Evolutionary conservation across 371 early-diverging fungal genomes (phyloP), one percentile per base, ranked within the genome.

Genomic region (Capniomyces stellatus): DNA sequence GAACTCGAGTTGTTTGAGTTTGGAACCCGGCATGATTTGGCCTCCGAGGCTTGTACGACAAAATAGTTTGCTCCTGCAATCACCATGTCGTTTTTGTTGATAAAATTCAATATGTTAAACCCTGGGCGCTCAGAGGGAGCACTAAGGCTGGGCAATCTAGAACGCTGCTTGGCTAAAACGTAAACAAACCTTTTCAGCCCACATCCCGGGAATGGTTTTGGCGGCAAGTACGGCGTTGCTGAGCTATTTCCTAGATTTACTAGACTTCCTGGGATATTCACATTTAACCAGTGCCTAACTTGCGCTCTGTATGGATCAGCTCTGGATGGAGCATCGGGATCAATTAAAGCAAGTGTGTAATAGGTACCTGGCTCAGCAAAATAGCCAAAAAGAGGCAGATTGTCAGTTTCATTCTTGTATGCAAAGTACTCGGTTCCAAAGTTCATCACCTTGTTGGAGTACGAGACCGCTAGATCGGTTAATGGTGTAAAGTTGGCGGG

Each of bases 161-260:
- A 10, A 29, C 51, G 31, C 29, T 30, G 27, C 23, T 43, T 30
- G n/a, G n/a, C n/a, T n/a, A n/a, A n/a, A n/a, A n/a, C n/a, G n/a
- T n/a, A n/a, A n/a, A n/a, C n/a, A n/a, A 50, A 50, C 23, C 51
- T 28, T 22, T 50, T 50, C 23, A 23, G 23, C 15, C 51, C 51
- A 22, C 51, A 50, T 50, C 51, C 51, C 23, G 51, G 51, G 51
- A 50, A 50, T 3, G 51, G 51, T 28, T 29, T 50, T 43, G 51
- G 51, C 27, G 28, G 22, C 3, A 50, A 29, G 51, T 50, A 50
- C 22, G 51, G 41, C 22, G 51, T 50, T 23, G 27, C 29, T 30
- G 51, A 25, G 31, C 23, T 30, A 43, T 50, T 50, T 3, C 51
- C 51, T 25, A 29, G 22, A 10, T 4, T 10, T 10, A 50, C 29